A percentile compares a stretch with the other conserved stretches of the same genome.
Conservation (phyloP, 2,329 filamentous ascomycete species). For the Zymoseptoria tritici region DNA sequence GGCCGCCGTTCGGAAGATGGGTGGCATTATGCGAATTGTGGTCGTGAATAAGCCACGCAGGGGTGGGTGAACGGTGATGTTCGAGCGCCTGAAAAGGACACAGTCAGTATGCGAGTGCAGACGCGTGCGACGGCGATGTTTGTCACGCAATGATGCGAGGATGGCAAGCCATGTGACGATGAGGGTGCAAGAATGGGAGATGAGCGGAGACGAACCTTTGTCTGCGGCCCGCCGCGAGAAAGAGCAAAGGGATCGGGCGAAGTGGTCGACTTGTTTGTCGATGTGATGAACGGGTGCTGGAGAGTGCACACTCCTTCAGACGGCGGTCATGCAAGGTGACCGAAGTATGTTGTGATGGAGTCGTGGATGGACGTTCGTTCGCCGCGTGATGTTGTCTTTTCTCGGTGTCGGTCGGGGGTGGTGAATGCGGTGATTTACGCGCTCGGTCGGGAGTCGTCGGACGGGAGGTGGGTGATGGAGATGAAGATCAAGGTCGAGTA, state of each 20-base stretch:
- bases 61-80: neutral
- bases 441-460: neutral
- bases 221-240: constrained; percentile 1
- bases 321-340: neutral
- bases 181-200: neutral
- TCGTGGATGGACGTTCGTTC: neutral
- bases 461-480: neutral
- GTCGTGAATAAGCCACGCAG: neutral
- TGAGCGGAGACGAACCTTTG: neutral
- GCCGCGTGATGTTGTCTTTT: neutral
- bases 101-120: neutral
- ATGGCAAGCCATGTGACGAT: neutral
- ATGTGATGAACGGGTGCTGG: neutral
- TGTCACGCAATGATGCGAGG: neutral
- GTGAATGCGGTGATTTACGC: neutral
- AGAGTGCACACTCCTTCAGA: neutral
- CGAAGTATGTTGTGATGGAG: neutral
- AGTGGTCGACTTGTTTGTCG: neutral
- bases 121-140: neutral
- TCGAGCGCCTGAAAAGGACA: neutral
- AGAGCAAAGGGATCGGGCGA: neutral
- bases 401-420: neutral
- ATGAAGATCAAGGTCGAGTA: neutral
- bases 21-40: neutral
- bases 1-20: neutral